A percentile compares a stretch with the other conserved stretches of the same genome.
Conservation (phyloP, 1,284 basidiomycete species). For the Stereum hirsutum region DNA sequence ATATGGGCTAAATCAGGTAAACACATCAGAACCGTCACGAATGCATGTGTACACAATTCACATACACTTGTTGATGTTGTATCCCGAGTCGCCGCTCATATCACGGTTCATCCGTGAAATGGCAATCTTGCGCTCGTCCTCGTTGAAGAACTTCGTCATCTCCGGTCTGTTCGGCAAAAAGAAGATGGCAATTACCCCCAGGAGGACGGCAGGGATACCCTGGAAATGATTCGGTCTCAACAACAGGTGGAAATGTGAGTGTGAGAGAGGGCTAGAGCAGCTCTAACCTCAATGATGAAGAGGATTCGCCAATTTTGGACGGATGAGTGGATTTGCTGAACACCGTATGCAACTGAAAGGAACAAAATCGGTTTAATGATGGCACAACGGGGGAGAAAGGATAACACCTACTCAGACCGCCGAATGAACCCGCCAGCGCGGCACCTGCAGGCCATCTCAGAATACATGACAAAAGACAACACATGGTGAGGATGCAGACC, state of each 20-base stretch:
- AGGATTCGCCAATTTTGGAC: slow-evolving; percentile 58
- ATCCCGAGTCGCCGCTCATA: slow-evolving; percentile 56
- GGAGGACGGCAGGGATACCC: slow-evolving; percentile 59
- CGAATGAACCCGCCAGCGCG: slow-evolving; percentile 71
- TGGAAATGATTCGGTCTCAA: no score
- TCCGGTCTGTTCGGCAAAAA: slow-evolving; percentile 76
- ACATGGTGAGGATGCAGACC: no score
- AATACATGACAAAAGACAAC: no score
- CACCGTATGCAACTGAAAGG: slow-evolving; percentile 68
- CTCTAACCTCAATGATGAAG: slow-evolving; percentile 64
- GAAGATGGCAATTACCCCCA: slow-evolving; percentile 58
- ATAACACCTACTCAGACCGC: no score
- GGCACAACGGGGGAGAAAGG: no score
- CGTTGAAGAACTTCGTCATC: slow-evolving; percentile 59
- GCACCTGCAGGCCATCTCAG: no score
- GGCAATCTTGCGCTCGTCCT: slow-evolving; percentile 66
- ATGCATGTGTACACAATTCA: no score
- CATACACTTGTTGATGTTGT: slow-evolving; percentile 58
- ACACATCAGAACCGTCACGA: no score
- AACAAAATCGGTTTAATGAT: no score
- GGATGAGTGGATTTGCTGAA: slow-evolving; percentile 44
- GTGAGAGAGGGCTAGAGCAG: no score
- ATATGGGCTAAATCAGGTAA: slow-evolving; percentile 64
- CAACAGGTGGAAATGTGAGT: no score
- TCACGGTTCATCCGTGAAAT: slow-evolving; percentile 68